These are phyloP conservation scores for Recurvomyces mirabilis DNA, from an alignment of 495 filamentous ascomycete species.

Conservation along the genomic window DNA sequence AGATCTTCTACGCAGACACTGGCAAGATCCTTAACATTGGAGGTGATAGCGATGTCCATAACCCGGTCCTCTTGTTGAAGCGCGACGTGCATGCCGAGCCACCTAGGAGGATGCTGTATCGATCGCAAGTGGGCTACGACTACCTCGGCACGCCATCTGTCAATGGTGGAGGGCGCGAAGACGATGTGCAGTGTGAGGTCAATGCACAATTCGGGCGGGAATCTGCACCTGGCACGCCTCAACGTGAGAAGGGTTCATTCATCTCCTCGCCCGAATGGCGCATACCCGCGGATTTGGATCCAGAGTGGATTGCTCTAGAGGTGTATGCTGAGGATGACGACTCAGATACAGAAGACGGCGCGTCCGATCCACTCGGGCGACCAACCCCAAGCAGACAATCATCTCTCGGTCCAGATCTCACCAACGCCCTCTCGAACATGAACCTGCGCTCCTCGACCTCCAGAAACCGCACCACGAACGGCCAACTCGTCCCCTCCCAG, in stretches of 20 bases:
- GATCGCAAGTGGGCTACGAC: slow-evolving; percentile 34
- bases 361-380: slow-evolving; percentile 22
- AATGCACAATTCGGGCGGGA: slow-evolving; percentile 55
- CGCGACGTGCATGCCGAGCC: slow-evolving; percentile 66
- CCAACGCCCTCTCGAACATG: slow-evolving; percentile 22
- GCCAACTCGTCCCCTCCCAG: slow-evolving; percentile 32
- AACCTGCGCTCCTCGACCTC: slow-evolving; percentile 31
- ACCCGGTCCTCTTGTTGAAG: slow-evolving; percentile 77
- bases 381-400: slow-evolving; percentile 15
- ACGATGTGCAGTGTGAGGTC: slow-evolving; percentile 48
- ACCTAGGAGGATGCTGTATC: slow-evolving; percentile 47
- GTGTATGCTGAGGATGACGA: slow-evolving; percentile 59
- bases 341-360: slow-evolving; percentile 43
- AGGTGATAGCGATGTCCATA: slow-evolving; percentile 64
- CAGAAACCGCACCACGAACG: slow-evolving; percentile 17
- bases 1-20: slow-evolving; percentile 96
- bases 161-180: slow-evolving; percentile 20
- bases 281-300: slow-evolving; percentile 70
- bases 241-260: background rate
- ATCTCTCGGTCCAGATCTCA: slow-evolving; percentile 33
- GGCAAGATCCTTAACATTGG: slow-evolving; percentile 88
- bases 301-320: slow-evolving; percentile 93
- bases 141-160: slow-evolving; percentile 8
- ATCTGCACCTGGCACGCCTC: slow-evolving; percentile 16
- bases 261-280: slow-evolving; percentile 38